Conservation (phyloP, 75 land plant genomes). For the Larix kaempferi region DNA sequence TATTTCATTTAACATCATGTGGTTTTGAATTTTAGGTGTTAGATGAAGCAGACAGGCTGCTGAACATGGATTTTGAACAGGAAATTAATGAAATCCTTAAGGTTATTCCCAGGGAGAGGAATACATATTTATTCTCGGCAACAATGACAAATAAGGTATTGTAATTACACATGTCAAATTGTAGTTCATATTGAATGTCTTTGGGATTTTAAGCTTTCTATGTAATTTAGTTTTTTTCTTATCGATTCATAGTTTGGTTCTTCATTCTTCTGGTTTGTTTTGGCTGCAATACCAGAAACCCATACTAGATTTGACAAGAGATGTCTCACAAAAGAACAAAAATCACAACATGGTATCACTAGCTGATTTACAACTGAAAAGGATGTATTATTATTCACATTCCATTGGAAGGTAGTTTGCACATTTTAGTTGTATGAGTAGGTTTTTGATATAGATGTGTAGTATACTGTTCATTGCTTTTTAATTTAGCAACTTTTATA, state of each 20-base stretch:
- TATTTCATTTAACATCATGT: not conserved
- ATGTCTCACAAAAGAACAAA: not conserved
- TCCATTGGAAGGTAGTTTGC: not conserved
- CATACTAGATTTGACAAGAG: not conserved
- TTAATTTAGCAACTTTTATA: not conserved
- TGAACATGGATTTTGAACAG: constrained; percentile 91
- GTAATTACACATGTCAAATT: not conserved
- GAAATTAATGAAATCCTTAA: constrained; percentile 88
- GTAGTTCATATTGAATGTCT: not conserved
- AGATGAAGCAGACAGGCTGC: constrained; percentile 93
- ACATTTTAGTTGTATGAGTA: not conserved
- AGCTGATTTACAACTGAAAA: not conserved
- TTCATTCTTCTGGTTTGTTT: not conserved
- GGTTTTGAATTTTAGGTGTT: constrained; percentile 49
- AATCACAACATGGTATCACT: not conserved
- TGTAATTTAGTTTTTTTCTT: not conserved
- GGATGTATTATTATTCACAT: not conserved
- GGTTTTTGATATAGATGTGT: not conserved
- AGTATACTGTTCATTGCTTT: not conserved
- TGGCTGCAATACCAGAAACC: not conserved
- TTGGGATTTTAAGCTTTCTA: not conserved
- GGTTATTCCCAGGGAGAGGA: constrained; percentile 68
- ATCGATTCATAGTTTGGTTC: not conserved
- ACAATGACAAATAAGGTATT: constrained; percentile 94
- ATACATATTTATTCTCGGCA: constrained; percentile 91